Evolutionary conservation across 2,329 filamentous ascomycete species (phyloP).

Genomic region (Xylaria sp.): DNA sequence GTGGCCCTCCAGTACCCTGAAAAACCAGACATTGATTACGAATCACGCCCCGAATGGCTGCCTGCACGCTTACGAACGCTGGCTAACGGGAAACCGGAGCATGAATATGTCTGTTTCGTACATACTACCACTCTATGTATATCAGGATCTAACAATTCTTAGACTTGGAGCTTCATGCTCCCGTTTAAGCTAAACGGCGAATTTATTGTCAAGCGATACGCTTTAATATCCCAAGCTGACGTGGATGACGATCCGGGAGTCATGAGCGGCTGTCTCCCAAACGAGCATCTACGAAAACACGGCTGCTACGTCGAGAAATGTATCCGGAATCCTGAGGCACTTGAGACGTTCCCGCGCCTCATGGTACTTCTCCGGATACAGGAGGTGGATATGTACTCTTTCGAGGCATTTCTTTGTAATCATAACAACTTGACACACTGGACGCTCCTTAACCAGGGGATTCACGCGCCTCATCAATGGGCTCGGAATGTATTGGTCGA

Average conservation of each 20-base stretch:
- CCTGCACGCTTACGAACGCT: background rate
- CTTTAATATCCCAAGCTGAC: background rate
- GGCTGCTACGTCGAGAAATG: background rate
- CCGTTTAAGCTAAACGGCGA: background rate
- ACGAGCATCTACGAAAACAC: background rate
- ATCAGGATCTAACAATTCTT: background rate
- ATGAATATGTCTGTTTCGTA: conserved; percentile 8
- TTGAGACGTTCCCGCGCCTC: background rate
- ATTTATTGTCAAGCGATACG: background rate
- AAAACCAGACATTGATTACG: background rate
- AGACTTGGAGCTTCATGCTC: conserved; percentile 7
- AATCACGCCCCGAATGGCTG: background rate
- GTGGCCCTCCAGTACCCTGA: conserved; percentile 2
- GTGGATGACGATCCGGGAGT: background rate
- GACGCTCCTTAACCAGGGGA: background rate
- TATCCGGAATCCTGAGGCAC: background rate
- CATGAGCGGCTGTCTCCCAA: background rate
- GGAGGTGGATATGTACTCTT: background rate
- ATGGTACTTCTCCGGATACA: conserved; percentile 2
- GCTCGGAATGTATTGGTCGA: background rate
- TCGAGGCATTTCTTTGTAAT: background rate
- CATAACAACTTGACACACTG: background rate
- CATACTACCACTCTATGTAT: background rate
- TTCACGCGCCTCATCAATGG: background rate
- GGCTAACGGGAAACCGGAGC: background rate